These are phyloP conservation scores for Berberis vulgaris DNA, from an alignment of 164 flowering plant species.

Conservation along the genomic window DNA sequence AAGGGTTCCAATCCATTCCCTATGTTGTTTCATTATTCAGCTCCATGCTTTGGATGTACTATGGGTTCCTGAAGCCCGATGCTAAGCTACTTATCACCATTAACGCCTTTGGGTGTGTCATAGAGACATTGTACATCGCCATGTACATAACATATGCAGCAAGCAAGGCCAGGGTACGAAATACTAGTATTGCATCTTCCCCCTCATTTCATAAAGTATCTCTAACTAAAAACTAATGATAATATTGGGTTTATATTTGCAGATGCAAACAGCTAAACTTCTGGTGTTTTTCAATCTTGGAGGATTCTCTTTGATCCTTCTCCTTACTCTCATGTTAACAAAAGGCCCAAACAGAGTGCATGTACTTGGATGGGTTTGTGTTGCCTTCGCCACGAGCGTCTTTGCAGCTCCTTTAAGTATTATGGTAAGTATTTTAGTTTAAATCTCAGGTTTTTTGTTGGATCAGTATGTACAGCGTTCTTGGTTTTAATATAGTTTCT, in stretches of 20 bases:
- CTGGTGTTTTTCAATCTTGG: conserved; percentile 22
- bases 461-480: neutral
- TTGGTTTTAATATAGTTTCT: neutral
- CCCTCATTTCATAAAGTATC: neutral
- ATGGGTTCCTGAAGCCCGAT: conserved; percentile 33
- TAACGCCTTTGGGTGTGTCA: conserved; percentile 39
- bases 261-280: conserved; percentile 22
- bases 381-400: conserved; percentile 22
- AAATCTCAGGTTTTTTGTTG: neutral
- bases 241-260: conserved; percentile 3
- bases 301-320: conserved; percentile 15
- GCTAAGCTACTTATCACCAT: conserved; percentile 39
- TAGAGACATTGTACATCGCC: conserved; percentile 31
- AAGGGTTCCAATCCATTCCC: conserved; percentile 49
- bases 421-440: conserved; percentile 24
- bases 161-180: conserved; percentile 31
- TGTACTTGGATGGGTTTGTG: conserved; percentile 45
- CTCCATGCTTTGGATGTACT: conserved; percentile 54
- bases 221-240: neutral
- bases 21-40: conserved; percentile 46
- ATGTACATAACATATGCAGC: conserved; percentile 33
- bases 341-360: conserved; percentile 16
- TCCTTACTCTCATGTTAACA: conserved; percentile 16
- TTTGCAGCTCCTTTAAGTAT: conserved; percentile 55
- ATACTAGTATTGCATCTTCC: neutral